These are phyloP conservation scores for Picochlorum sp. DNA, from an alignment of 139 green algal genomes.

Conservation along the genomic window DNA sequence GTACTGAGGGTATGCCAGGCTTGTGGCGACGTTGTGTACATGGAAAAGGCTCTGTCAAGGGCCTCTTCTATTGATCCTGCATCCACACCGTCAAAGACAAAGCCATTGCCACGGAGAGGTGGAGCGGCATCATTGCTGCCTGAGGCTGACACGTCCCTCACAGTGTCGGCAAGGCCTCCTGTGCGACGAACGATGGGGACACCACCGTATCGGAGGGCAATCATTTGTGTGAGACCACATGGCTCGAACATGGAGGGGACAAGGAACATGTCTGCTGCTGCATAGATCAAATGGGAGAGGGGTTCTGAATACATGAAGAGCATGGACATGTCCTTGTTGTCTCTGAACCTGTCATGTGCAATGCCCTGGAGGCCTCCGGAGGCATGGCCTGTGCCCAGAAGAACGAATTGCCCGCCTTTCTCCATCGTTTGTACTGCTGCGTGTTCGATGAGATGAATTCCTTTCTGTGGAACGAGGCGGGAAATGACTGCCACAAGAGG, in stretches of 20 bases:
- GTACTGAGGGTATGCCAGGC: background rate
- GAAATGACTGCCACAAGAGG: constrained; percentile 83
- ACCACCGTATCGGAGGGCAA: constrained; percentile 53
- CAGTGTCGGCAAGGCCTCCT: constrained; percentile 79
- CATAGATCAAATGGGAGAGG: constrained; percentile 84
- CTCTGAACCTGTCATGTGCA: constrained; percentile 48
- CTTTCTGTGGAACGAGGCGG: constrained; percentile 85
- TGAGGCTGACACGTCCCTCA: constrained; percentile 47
- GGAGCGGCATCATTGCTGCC: background rate
- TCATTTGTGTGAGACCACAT: constrained; percentile 86
- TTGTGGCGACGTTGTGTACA: constrained; percentile 12
- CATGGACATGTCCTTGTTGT: constrained; percentile 33
- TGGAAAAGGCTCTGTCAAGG: constrained; percentile 51
- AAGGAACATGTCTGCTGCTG: constrained; percentile 80
- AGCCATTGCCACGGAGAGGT: constrained; percentile 51
- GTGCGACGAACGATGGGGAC: constrained; percentile 63
- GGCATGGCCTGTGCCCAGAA: constrained; percentile 79
- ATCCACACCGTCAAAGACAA: constrained; percentile 80
- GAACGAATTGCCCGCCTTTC: constrained; percentile 76
- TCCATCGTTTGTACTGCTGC: constrained; percentile 57
- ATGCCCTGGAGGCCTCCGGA: constrained; percentile 70
- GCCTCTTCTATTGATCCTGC: constrained; percentile 54
- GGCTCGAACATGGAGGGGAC: constrained; percentile 96
- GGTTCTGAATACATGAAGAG: constrained; percentile 72
- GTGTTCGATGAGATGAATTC: constrained; percentile 85